Base-by-base conservation (phyloP, 345 rosid species). In the Psidium guajava region DNA sequence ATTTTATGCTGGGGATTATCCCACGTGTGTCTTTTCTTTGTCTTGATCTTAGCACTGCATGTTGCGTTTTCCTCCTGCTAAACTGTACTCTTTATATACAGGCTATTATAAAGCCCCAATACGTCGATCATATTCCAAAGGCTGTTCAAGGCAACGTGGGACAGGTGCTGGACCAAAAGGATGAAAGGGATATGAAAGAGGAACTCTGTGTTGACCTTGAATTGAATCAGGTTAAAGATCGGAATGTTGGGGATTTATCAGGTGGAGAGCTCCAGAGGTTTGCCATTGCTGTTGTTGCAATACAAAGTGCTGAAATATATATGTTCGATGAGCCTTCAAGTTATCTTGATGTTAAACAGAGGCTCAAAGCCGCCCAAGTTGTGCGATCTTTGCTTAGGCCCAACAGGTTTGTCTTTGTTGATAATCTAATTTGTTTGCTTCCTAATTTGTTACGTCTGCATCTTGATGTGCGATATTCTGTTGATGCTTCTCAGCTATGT, bases 281-380 rank as follows among this genome's bases (percentile, higher is more conserved):
- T 92, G 99, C 98, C 55, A 96, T 98, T 83, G 99, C 99, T 28
- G 99, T 94, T 84, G 98, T 96, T 88, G 97, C 96, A 64, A 91
- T 98, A 89, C 98, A 98, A 88, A 94, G 91, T 91, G 99, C 99
- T n/a, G 99, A 98, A 89, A 96, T 98, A 61, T 98, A 95, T 88
- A 98, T 98, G 99, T 98, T 98, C 90, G 99, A 98, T 88, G 99
- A 98, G 80, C 99, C 99, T 73, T 98, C 99, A 54, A 98, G 99
- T 91, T 98, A 95, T 91, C 98, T 98, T 53, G 99, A 98, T 94
- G 99, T 98, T 81, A 96, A 94, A 84, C 99, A 98, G 92, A 93
- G 99, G 91, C 97, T 98, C 82, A 98, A 96, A 91, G 99, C 99
- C 59, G 98, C 99, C 86, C 98, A 92, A 94, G 99, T 96, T 85